Evolutionary conservation across 2,329 filamentous ascomycete species (phyloP).

Genomic region (Penicillium sp.): DNA sequence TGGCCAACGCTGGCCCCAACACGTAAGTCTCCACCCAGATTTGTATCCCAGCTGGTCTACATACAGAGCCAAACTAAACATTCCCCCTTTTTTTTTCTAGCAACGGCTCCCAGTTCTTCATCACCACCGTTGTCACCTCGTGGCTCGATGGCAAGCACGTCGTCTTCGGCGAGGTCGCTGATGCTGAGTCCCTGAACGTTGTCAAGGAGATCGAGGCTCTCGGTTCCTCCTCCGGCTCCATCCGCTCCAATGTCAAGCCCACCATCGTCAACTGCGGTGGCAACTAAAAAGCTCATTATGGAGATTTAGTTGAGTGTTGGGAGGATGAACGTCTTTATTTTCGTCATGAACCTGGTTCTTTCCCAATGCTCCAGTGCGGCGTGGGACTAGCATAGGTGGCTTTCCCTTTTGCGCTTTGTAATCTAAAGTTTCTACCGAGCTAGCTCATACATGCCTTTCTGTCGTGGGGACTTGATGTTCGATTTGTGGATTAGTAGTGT

Average conservation of each 20-base stretch:
- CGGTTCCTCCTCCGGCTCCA: constrained; percentile 53
- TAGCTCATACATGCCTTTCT: constrained; percentile 11
- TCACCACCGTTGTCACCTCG: constrained; percentile 65
- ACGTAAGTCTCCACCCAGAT: constrained; percentile 55
- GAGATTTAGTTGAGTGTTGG: constrained; percentile 9
- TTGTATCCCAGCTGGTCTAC: background rate
- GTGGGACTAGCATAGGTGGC: constrained; percentile 9
- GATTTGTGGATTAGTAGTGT: background rate
- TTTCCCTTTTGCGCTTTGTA: constrained; percentile 23
- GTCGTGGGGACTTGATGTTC: background rate
- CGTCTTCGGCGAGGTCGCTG: constrained; percentile 64
- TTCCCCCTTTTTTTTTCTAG: constrained; percentile 24
- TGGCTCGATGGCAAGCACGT: constrained; percentile 70
- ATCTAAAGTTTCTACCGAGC: constrained; percentile 27
- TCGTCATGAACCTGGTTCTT: background rate
- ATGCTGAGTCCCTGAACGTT: constrained; percentile 52
- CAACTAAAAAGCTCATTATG: constrained; percentile 36
- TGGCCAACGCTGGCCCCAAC: constrained; percentile 95
- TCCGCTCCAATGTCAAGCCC: constrained; percentile 54
- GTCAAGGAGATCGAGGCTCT: constrained; percentile 60
- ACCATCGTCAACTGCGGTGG: constrained; percentile 54
- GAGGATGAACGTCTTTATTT: constrained; percentile 10
- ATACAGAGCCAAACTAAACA: constrained; percentile 3
- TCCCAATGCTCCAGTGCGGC: background rate
- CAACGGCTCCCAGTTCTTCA: constrained; percentile 72